These are phyloP conservation scores for Chlamydomonas applanata DNA, from an alignment of 139 green algal genomes.

Conservation along the genomic window DNA sequence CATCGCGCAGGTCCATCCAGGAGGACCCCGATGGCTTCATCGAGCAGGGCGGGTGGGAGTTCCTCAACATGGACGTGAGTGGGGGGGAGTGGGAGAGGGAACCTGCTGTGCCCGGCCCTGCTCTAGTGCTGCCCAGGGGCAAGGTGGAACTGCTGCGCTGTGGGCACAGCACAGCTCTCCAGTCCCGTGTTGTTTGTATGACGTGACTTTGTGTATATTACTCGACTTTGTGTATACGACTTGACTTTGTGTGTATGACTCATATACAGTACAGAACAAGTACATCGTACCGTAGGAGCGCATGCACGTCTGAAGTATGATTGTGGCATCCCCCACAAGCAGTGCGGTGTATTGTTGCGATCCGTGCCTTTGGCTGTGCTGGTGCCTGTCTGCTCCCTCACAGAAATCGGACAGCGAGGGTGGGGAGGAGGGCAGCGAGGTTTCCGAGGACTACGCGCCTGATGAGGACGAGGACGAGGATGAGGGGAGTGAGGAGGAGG, in stretches of 20 bases:
- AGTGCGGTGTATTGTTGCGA: too few relatives aligned
- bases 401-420: slow-evolving; percentile 69
- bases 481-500: slow-evolving; percentile 44
- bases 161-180: not conserved
- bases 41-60: slow-evolving; percentile 92
- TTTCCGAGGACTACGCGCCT: slow-evolving; percentile 69
- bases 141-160: not conserved
- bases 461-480: slow-evolving; percentile 58
- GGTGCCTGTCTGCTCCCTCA: slow-evolving; percentile 2
- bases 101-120: slow-evolving; percentile 20
- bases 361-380: too few relatives aligned
- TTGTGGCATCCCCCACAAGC: too few relatives aligned
- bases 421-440: slow-evolving; percentile 59
- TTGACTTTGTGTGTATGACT: too few relatives aligned
- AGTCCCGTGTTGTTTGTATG: too few relatives aligned
- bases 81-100: too few relatives aligned
- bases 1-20: slow-evolving; percentile 25
- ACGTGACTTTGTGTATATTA: not conserved
- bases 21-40: slow-evolving; percentile 90
- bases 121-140: not conserved
- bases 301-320: too few relatives aligned
- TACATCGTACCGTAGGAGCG: too few relatives aligned
- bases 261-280: too few relatives aligned
- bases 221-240: not conserved
- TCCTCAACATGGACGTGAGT: slow-evolving; percentile 88